Base-by-base conservation (phyloP, 1,284 basidiomycete species). In the Cutaneotrichosporon sp. region DNA sequence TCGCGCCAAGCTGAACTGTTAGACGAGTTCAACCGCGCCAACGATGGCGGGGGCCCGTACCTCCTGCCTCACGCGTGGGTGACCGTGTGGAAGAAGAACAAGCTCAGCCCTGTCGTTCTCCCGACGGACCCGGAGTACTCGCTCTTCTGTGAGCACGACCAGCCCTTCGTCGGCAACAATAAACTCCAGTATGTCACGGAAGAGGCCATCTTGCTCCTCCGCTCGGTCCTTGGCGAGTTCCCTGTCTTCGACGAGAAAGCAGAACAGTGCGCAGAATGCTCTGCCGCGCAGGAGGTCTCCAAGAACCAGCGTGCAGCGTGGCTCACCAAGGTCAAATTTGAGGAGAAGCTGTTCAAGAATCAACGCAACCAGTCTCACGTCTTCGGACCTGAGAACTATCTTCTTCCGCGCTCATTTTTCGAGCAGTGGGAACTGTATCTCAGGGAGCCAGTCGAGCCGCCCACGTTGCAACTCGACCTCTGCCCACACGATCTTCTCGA, bases 401-500 rank as follows among this genome's bases (percentile, higher is more conserved):
- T 69, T 31, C 49, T 79, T 4, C 71, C 76, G 9, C 21, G 46
- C 11, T 14, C 18, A 14, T 79, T 74, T 59, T 32, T 59, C 4
- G 49, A 62, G 9, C 50, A 52, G n/a, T 76, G 74, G 74, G 30
- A 64, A 3, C 58, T 22, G 7, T 74, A 70, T 30, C 42, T 72
- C 40, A 49, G 16, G 16, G 26, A 52, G 4, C 53, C 50, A 0
- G 56, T 56, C 2, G 42, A 26, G 0, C 51, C 60, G 9, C 75
- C 74, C 0, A 47, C 49, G 2, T 55, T 69, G 16, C 52, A 70
- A 0, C 60, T 70, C 55, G 70, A 69, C 4, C 31, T 71, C 7
- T 80, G 78, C 38, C 59, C 64, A n/a, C 78, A 80, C 65, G 73
- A 72, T 0, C n/a, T 65, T 34, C 56, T 78, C 46, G 70, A 72